Base-by-base conservation (phyloP, 164 flowering plant species). In the Vitis rotundifolia region DNA sequence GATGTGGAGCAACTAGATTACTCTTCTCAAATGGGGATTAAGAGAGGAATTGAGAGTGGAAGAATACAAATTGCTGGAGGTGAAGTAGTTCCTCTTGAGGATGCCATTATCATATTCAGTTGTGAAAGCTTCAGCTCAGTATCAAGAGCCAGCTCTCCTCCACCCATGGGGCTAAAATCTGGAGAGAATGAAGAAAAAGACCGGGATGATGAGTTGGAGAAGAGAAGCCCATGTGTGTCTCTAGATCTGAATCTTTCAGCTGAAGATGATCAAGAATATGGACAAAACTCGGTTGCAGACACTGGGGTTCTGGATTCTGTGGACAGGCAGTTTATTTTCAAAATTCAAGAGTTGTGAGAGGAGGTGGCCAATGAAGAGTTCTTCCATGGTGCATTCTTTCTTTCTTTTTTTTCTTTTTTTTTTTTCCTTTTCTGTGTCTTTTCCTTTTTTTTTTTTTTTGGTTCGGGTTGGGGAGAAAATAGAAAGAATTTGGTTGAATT, bases 51-150 rank as follows among this genome's bases (percentile, higher is more conserved):
- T 15, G 88, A 92, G 72, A 86, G 71, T 15, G 98, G 97, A 29
- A 77, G 63, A 16, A 47, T 90, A 19, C 69, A 26, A 28, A 76
- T 77, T 75, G 50, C 79, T 1, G 75, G 63, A 75, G 93, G 89
- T 1, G 91, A 86, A 29, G 80, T 75, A 51, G 82, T 87, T 29
- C 66, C 76, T 44, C 79, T 94, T 29, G 54, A 77, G 44, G 97
- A 94, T 57, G 90, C 92, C 59, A 91, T 94, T 77, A 63, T 94
- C 56, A 83, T 94, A 60, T 83, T 94, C 79, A 85, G 90, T 63
- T 84, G 91, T 67, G 93, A 94, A 63, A 82, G 88, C 68, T 84
- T 82, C 31, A 80, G 82, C 31, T 80, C 86, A 2, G 84, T 77
- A 51, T 81, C 89, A 28, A 84, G 85, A 77, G 84, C 84, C 1